Conservation (phyloP, 768 basidiomycete species). For the Lactifluus pinguis region DNA sequence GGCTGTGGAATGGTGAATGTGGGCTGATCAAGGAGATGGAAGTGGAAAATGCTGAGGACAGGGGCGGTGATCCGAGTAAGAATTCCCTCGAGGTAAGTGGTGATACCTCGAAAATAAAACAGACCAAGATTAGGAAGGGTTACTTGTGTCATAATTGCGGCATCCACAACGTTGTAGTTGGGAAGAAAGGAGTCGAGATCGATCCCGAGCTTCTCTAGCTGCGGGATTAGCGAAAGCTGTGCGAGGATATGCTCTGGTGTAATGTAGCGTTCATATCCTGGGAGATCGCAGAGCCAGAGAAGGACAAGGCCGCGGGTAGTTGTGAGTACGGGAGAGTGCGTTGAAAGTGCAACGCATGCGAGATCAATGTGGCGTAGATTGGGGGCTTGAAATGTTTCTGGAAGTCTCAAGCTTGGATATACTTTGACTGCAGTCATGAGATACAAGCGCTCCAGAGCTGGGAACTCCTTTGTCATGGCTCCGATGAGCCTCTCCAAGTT, state of each 20-base stretch:
- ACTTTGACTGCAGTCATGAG: no score
- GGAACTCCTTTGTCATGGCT: no score
- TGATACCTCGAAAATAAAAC: neutral
- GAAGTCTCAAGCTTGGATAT: no score
- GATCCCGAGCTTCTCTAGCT: neutral
- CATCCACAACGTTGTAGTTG: neutral
- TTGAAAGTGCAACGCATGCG: neutral
- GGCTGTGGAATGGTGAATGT: neutral
- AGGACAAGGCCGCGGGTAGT: neutral
- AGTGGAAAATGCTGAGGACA: neutral
- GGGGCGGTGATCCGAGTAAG: neutral
- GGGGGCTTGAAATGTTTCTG: neutral
- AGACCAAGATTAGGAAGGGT: neutral
- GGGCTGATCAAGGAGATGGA: neutral
- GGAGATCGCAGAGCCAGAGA: neutral
- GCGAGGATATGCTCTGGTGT: neutral
- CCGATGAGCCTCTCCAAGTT: no score
- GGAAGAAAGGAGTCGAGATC: neutral
- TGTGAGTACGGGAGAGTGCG: neutral
- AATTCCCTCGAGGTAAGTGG: neutral
- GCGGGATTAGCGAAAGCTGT: neutral
- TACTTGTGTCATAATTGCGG: neutral
- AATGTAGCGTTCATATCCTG: neutral
- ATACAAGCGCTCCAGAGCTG: no score
- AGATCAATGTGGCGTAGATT: no score